These are phyloP conservation scores for Candida koratica DNA, from an alignment of 805 yeast genomes.

Conservation along the genomic window DNA sequence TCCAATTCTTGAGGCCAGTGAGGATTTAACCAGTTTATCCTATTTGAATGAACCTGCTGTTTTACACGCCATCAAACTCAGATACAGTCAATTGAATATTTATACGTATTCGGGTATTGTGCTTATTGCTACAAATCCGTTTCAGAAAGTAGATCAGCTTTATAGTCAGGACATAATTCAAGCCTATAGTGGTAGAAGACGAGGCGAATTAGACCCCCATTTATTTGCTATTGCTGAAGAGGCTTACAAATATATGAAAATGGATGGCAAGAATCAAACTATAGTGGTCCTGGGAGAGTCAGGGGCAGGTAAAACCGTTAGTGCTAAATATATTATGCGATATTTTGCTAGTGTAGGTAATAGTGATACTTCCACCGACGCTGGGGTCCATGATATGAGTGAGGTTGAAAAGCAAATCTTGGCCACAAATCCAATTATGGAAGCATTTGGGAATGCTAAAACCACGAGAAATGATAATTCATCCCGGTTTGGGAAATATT, in stretches of 20 bases:
- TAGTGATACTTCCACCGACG: slow-evolving; percentile 21
- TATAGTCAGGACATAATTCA: slow-evolving; percentile 91
- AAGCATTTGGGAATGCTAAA: slow-evolving; percentile 97
- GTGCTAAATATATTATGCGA: slow-evolving; percentile 96
- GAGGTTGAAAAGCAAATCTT: slow-evolving; percentile 89
- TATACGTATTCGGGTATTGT: slow-evolving; percentile 97
- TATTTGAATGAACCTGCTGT: slow-evolving; percentile 96
- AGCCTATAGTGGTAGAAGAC: slow-evolving; percentile 85
- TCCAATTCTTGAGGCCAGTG: slow-evolving; percentile 86
- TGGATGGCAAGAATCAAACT: slow-evolving; percentile 82
- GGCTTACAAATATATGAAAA: slow-evolving; percentile 91
- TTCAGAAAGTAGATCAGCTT: slow-evolving; percentile 84
- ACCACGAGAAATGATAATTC: slow-evolving; percentile 97
- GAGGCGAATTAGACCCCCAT: slow-evolving; percentile 97
- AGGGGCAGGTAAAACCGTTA: slow-evolving; percentile 98
- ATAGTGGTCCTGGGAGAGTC: slow-evolving; percentile 97
- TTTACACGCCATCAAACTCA: slow-evolving; percentile 82
- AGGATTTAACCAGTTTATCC: slow-evolving; percentile 87
- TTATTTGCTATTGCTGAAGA: slow-evolving; percentile 97
- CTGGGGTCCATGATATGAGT: slow-evolving; percentile 61
- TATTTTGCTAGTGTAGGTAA: slow-evolving; percentile 91
- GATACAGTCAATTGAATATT: slow-evolving; percentile 85
- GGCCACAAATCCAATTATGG: slow-evolving; percentile 97
- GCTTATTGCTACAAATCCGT: slow-evolving; percentile 93
- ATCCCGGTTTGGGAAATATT: slow-evolving; percentile 93